Percentiles rank a stretch among this genome's conserved stretches.
Evolutionary conservation across 179 eudicot genomes (phyloP).

Genomic region (Silene coronaria): DNA sequence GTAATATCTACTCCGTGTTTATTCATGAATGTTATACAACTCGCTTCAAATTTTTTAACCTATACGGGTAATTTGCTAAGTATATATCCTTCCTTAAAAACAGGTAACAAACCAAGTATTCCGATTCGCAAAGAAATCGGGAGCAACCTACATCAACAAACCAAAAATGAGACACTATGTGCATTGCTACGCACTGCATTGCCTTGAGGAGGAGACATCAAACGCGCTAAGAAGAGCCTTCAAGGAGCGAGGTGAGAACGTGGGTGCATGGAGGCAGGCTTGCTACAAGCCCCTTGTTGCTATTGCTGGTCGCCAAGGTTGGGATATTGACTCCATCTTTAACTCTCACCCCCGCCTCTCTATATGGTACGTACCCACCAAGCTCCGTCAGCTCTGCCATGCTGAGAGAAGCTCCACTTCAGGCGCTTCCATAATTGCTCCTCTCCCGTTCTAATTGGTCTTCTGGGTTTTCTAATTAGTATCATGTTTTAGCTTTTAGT

Average conservation of each 20-base stretch:
- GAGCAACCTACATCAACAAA: slow-evolving; percentile 96
- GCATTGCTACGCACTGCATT: slow-evolving; percentile 91
- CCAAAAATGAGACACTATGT: slow-evolving; percentile 98
- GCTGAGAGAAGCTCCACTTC: slow-evolving; percentile 47
- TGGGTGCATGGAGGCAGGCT: slow-evolving; percentile 86
- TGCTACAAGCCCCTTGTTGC: slow-evolving; percentile 82
- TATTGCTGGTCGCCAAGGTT: slow-evolving; percentile 65
- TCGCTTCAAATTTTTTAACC: too few relatives aligned
- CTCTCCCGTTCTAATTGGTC: slow-evolving; percentile 21
- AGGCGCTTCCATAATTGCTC: slow-evolving; percentile 20
- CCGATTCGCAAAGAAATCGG: slow-evolving; percentile 81
- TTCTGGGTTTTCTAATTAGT: neutral
- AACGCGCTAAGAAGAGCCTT: slow-evolving; percentile 61
- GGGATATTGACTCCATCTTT: slow-evolving; percentile 93
- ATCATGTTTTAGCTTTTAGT: neutral
- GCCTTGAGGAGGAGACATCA: slow-evolving; percentile 76
- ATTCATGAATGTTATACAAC: too few relatives aligned
- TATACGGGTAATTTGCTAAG: too few relatives aligned
- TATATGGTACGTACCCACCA: slow-evolving; percentile 96
- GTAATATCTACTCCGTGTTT: too few relatives aligned
- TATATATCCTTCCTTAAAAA: neutral
- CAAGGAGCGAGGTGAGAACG: slow-evolving; percentile 87
- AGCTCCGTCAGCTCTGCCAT: slow-evolving; percentile 93
- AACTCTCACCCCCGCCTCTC: slow-evolving; percentile 73
- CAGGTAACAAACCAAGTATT: slow-evolving; percentile 97